phyloP scores from a whole-genome alignment of 1,139 yeast species.

The Hanseniaspora gamundiae region DNA sequence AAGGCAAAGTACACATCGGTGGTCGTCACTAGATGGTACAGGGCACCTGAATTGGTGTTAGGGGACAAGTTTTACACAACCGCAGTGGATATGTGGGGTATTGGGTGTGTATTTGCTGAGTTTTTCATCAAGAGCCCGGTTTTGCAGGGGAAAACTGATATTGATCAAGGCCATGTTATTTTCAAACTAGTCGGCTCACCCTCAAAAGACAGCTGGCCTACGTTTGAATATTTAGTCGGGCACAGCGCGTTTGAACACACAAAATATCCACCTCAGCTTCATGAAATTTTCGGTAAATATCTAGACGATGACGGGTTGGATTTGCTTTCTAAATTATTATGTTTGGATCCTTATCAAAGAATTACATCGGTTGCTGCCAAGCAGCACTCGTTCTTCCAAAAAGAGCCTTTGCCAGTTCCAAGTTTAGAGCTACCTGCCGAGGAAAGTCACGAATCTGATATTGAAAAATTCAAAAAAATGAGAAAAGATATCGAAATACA shows the following conservation, averaged over 20 bases:
- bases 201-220: conserved; percentile 49
- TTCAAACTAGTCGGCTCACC: conserved; percentile 82
- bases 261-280: conserved; percentile 42
- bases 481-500: conserved; percentile 12
- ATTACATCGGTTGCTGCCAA: conserved; percentile 72
- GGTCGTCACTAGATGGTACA: conserved; percentile 94
- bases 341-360: conserved; percentile 59
- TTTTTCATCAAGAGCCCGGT: conserved; percentile 73
- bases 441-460: conserved; percentile 83
- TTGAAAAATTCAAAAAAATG: conserved; percentile 42
- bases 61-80: conserved; percentile 85
- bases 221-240: conserved; percentile 53
- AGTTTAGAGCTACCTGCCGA: conserved; percentile 60
- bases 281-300: conserved; percentile 32
- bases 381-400: conserved; percentile 52
- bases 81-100: conserved; percentile 94
- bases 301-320: conserved; percentile 23
- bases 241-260: conserved; percentile 28
- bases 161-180: conserved; percentile 80
- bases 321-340: conserved; percentile 43
- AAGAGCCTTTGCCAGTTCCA: conserved; percentile 49
- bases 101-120: conserved; percentile 94
- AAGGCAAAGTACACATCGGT: conserved; percentile 70
- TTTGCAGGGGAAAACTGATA: conserved; percentile 71
- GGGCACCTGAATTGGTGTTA: conserved; percentile 84